Percentiles rank a stretch among this genome's conserved stretches.
phyloP scores from a whole-genome alignment of 2,329 filamentous ascomycete species.

The Talaromyces verruculosus region DNA sequence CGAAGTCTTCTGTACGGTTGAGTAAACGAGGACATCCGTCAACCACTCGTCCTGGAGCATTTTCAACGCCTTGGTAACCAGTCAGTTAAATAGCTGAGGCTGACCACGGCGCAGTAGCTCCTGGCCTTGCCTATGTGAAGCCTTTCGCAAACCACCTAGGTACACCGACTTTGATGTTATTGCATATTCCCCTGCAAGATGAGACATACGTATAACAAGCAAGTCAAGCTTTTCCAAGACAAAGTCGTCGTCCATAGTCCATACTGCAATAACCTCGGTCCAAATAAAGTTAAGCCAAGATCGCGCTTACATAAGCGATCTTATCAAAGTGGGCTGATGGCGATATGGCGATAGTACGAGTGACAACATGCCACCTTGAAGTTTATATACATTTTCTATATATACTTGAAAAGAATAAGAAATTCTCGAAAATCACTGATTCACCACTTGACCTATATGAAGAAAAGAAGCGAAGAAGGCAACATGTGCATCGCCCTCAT shows the following conservation, averaged over 20 bases:
- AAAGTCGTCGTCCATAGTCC: neutral
- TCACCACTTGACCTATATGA: neutral
- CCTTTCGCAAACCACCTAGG: too few relatives aligned
- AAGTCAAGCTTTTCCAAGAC: neutral
- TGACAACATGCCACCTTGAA: neutral
- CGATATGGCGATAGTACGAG: neutral
- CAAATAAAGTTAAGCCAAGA: neutral
- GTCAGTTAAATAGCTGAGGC: too few relatives aligned
- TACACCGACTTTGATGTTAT: too few relatives aligned
- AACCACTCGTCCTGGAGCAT: too few relatives aligned
- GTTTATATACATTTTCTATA: neutral
- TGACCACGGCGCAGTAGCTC: too few relatives aligned
- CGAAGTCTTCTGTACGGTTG: too few relatives aligned
- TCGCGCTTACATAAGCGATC: neutral
- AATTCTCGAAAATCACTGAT: neutral
- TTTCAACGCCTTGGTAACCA: too few relatives aligned
- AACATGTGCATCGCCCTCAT: constrained; percentile 75
- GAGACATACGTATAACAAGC: too few relatives aligned
- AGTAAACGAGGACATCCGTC: too few relatives aligned
- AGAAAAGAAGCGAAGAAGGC: neutral
- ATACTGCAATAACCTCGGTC: neutral
- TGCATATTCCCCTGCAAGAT: too few relatives aligned
- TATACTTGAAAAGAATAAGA: neutral
- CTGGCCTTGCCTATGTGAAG: too few relatives aligned
- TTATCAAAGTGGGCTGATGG: neutral